Percentiles rank a stretch among this genome's conserved stretches.
Evolutionary conservation across 192 early-diverging fungal species (phyloP).

Genomic region (Coemansia sp.): DNA sequence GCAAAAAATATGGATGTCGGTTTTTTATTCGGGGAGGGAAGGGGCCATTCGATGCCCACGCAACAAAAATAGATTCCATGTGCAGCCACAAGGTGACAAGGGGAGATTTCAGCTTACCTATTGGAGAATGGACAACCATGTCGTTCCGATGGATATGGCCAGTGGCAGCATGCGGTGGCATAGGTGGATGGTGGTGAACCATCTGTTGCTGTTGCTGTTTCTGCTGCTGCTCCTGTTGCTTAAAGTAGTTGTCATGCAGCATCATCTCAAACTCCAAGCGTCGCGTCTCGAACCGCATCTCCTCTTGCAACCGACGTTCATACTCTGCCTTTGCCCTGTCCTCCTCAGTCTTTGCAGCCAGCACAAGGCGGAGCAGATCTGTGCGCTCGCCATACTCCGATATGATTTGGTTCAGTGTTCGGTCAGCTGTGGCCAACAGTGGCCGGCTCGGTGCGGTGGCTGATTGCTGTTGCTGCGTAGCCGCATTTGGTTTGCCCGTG

Average conservation of each 20-base stretch:
- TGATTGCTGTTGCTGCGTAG: slow-evolving; percentile 12
- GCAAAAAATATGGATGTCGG: background rate
- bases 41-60: background rate
- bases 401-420: slow-evolving; percentile 38
- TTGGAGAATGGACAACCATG: slow-evolving; percentile 47
- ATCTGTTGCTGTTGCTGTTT: slow-evolving; percentile 24
- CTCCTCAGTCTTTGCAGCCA: slow-evolving; percentile 50
- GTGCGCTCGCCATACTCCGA: slow-evolving; percentile 48
- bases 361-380: slow-evolving; percentile 46
- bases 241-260: slow-evolving; percentile 47
- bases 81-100: background rate
- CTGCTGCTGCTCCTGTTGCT: slow-evolving; percentile 46
- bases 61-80: background rate
- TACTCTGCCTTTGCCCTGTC: slow-evolving; percentile 50
- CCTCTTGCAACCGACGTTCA: slow-evolving; percentile 51
- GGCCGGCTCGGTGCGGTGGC: slow-evolving; percentile 10
- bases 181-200: slow-evolving; percentile 9
- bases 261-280: slow-evolving; percentile 57
- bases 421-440: slow-evolving; percentile 24
- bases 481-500: background rate
- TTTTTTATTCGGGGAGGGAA: background rate
- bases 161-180: slow-evolving; percentile 13
- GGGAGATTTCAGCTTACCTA: slow-evolving; percentile 52
- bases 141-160: slow-evolving; percentile 26
- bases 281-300: slow-evolving; percentile 48